Evolutionary conservation across 208 protist genomes (phyloP).

Genomic region (Trypanosoma grayi): DNA sequence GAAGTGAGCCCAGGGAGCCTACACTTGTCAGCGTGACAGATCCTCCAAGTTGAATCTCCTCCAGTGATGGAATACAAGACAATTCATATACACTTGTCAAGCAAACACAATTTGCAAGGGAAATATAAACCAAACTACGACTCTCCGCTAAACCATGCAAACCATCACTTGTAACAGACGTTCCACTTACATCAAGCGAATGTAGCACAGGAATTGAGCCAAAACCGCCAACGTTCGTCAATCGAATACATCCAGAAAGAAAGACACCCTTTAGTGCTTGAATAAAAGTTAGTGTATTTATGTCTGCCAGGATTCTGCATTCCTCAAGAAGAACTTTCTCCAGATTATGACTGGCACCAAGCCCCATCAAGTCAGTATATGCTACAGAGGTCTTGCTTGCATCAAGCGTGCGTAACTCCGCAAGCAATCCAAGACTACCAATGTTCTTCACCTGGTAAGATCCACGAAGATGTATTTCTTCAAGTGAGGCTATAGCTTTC

Average conservation of each 20-base stretch:
- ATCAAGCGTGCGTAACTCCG: not conserved
- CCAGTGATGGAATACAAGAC: not conserved
- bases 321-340: conserved; percentile 1
- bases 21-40: not conserved
- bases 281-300: conserved; percentile 2
- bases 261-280: not conserved
- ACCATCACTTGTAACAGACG: not conserved
- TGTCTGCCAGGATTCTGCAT: not conserved
- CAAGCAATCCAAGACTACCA: conserved; percentile 7
- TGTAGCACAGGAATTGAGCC: not conserved
- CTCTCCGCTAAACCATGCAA: not conserved
- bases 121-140: not conserved
- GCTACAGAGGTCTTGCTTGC: not conserved
- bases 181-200: not conserved
- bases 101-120: not conserved
- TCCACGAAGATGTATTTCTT: conserved; percentile 5
- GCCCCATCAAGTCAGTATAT: not conserved
- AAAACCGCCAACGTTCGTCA: not conserved
- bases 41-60: conserved; percentile 4
- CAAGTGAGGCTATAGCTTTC: not conserved
- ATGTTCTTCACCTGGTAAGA: not conserved
- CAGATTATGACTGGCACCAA: not conserved
- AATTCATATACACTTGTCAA: conserved; percentile 1
- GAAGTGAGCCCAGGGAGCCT: conserved; percentile 1
- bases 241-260: not conserved